A percentile compares a stretch with the other conserved stretches of the same genome.
phyloP scores from a whole-genome alignment of 2,329 filamentous ascomycete species.

The Metarhizium anisopliae region DNA sequence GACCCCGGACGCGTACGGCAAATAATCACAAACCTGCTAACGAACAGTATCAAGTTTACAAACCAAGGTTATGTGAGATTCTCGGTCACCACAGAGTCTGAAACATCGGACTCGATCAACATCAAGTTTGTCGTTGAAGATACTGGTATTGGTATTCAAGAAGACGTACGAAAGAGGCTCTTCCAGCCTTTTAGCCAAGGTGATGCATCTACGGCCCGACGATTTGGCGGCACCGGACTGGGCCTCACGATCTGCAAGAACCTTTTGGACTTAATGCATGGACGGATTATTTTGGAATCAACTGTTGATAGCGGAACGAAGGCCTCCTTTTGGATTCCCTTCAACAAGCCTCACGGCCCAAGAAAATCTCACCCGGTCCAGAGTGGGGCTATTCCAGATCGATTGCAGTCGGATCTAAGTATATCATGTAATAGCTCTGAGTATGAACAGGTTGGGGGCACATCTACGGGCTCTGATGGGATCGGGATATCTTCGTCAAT shows the following conservation, averaged over 20 bases:
- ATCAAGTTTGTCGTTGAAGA: constrained; percentile 68
- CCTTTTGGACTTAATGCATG: constrained; percentile 69
- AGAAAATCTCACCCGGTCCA: constrained; percentile 45
- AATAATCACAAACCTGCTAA: constrained; percentile 71
- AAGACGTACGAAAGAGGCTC: constrained; percentile 61
- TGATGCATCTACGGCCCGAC: constrained; percentile 67
- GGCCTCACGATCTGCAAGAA: constrained; percentile 78
- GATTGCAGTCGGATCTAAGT: constrained; percentile 54
- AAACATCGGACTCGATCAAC: constrained; percentile 55
- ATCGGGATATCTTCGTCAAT: constrained; percentile 12
- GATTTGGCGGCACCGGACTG: constrained; percentile 71
- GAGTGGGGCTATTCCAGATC: constrained; percentile 56
- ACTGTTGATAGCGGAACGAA: constrained; percentile 59
- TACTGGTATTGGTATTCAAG: constrained; percentile 73
- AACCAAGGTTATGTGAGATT: constrained; percentile 60
- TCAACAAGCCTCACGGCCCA: constrained; percentile 55
- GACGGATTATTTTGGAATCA: constrained; percentile 62
- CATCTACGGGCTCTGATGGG: constrained; percentile 24
- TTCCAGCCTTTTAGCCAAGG: constrained; percentile 80
- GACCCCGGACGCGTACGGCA: constrained; percentile 79
- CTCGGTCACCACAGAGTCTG: constrained; percentile 52
- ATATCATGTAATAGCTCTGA: constrained; percentile 62
- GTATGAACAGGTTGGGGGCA: constrained; percentile 38
- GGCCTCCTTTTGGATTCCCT: constrained; percentile 70
- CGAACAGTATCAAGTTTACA: constrained; percentile 70